Percentiles rank a stretch among this genome's conserved stretches.
phyloP scores from a whole-genome alignment of 1,284 basidiomycete species.

The Coniferiporia sulphurascens region DNA sequence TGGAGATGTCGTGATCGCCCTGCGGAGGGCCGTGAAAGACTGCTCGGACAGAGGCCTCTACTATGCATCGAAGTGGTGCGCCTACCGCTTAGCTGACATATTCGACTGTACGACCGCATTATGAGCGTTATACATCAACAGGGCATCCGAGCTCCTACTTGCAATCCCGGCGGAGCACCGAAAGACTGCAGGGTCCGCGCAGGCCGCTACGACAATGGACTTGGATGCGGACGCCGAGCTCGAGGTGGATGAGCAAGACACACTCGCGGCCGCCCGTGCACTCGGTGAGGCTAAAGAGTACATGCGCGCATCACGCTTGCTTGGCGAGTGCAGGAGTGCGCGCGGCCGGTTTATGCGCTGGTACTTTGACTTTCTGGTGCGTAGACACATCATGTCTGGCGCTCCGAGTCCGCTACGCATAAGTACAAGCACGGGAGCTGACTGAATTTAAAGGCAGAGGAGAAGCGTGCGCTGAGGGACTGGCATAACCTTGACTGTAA shows the following conservation, averaged over 20 bases:
- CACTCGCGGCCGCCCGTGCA: constrained; percentile 66
- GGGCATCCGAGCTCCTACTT: constrained; percentile 71
- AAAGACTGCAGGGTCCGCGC: neutral
- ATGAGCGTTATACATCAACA: constrained; percentile 24
- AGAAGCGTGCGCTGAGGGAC: constrained; percentile 61
- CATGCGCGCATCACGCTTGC: constrained; percentile 63
- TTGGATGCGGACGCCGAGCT: constrained; percentile 39
- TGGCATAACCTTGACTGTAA: constrained; percentile 72
- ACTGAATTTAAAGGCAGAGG: constrained; percentile 43
- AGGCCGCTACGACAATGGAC: constrained; percentile 17
- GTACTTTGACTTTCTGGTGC: constrained; percentile 84
- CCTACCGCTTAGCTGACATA: constrained; percentile 5
- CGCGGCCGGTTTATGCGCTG: constrained; percentile 75
- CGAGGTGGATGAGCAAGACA: constrained; percentile 62
- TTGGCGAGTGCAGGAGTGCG: constrained; percentile 60
- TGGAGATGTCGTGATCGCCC: constrained; percentile 7
- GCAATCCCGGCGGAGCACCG: constrained; percentile 46
- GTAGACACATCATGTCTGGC: constrained; percentile 27
- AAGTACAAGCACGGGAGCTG: neutral
- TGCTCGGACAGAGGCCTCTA: constrained; percentile 55
- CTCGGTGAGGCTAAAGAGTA: constrained; percentile 81
- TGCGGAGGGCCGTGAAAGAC: constrained; percentile 26
- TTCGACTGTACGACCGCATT: neutral
- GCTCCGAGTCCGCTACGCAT: neutral
- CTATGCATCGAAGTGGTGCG: constrained; percentile 70